phyloP scores from a whole-genome alignment of 2,329 filamentous ascomycete species.

The Dothideomycetes sp. region DNA sequence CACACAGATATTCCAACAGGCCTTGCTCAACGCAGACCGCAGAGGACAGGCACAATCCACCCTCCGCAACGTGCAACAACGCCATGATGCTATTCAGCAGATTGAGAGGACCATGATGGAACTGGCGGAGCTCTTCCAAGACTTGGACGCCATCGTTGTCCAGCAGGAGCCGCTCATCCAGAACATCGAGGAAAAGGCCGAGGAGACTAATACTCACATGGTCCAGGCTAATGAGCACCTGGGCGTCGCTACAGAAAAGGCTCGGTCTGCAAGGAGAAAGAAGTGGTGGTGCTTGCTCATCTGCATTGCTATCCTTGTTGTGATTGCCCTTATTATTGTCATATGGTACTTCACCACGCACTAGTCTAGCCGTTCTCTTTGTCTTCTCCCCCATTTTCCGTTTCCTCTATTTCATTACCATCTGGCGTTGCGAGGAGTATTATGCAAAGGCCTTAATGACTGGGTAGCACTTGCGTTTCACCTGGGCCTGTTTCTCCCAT shows the following conservation, averaged over 20 bases:
- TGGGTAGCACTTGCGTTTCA: no score
- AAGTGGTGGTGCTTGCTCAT: slow-evolving; percentile 94
- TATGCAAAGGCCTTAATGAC: no score
- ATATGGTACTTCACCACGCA: slow-evolving; percentile 19
- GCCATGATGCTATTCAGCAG: slow-evolving; percentile 80
- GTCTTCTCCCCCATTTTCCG: no score
- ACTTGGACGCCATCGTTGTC: slow-evolving; percentile 75
- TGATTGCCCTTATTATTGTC: slow-evolving; percentile 28
- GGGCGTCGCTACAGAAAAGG: slow-evolving; percentile 68
- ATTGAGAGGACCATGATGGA: slow-evolving; percentile 86
- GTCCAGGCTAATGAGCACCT: slow-evolving; percentile 79
- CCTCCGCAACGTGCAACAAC: slow-evolving; percentile 66
- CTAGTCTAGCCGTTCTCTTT: no score
- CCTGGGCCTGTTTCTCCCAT: no score
- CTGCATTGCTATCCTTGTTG: slow-evolving; percentile 28
- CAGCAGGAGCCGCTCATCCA: slow-evolving; percentile 74
- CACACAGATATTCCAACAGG: slow-evolving; percentile 78
- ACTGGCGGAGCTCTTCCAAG: slow-evolving; percentile 76
- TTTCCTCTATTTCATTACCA: no score
- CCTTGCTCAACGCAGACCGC: slow-evolving; percentile 70
- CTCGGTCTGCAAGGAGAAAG: slow-evolving; percentile 72
- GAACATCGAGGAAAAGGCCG: slow-evolving; percentile 76
- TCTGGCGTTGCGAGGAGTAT: no score
- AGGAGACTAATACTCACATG: slow-evolving; percentile 76
- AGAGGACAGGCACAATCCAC: slow-evolving; percentile 72